A percentile compares a stretch with the other conserved stretches of the same genome.
Conservation (phyloP, 768 basidiomycete genomes). For the Cystobasidiopsis lactophilus region DNA sequence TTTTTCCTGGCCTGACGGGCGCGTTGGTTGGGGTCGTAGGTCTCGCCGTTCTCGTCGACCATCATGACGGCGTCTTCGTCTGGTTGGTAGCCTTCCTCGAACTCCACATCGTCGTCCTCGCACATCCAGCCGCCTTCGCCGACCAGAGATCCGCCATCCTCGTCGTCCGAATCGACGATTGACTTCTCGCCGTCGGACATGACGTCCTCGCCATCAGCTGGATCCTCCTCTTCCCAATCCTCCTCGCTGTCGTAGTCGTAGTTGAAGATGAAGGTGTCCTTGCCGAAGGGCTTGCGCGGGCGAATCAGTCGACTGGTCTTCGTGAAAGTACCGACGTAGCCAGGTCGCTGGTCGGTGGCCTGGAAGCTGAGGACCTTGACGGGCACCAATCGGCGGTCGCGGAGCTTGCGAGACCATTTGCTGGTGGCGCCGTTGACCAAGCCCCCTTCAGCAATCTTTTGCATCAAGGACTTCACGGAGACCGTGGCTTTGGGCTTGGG, state of each 20-base stretch:
- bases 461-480: slow-evolving; percentile 34
- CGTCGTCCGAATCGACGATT: slow-evolving; percentile 8
- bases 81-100: slow-evolving; percentile 14
- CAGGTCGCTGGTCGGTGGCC: slow-evolving; percentile 56
- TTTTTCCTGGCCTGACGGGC: slow-evolving; percentile 1
- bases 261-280: slow-evolving; percentile 54
- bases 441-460: slow-evolving; percentile 53
- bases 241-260: slow-evolving; percentile 86
- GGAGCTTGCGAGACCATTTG: slow-evolving; percentile 38
- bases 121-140: slow-evolving; percentile 16
- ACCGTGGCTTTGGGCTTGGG: slow-evolving; percentile 4
- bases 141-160: too few species aligned
- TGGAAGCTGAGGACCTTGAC: slow-evolving; percentile 65
- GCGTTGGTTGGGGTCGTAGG: neutral
- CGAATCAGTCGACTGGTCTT: slow-evolving; percentile 54
- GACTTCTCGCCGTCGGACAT: slow-evolving; percentile 2
- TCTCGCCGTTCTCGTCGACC: slow-evolving; percentile 8
- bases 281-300: slow-evolving; percentile 58
- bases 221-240: slow-evolving; percentile 67
- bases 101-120: slow-evolving; percentile 19
- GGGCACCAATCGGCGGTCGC: slow-evolving; percentile 40
- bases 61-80: slow-evolving; percentile 10
- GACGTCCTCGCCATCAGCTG: slow-evolving; percentile 16
- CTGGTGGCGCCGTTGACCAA: slow-evolving; percentile 50
- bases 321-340: slow-evolving; percentile 54